These are phyloP conservation scores for Glycine latifolia DNA, from an alignment of 306 rosid genomes.

Conservation along the genomic window DNA sequence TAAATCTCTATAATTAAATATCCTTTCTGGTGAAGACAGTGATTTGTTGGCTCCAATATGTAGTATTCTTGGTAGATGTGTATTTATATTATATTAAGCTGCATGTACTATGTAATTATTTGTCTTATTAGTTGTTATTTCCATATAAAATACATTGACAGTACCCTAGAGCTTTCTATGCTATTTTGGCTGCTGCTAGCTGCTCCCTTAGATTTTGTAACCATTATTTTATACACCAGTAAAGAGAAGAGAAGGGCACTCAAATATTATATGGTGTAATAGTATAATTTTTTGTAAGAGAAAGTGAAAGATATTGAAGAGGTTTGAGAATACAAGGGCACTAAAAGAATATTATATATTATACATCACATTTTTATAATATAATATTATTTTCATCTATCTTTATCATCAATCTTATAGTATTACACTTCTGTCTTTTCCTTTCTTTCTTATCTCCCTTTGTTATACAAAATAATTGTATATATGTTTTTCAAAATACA, in stretches of 20 bases:
- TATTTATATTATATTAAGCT: not conserved
- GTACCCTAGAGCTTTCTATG: constrained; percentile 49
- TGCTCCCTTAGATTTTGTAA: constrained; percentile 36
- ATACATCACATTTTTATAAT: not conserved
- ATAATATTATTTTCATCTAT: not conserved
- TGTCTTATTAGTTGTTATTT: not conserved
- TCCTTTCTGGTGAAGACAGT: not conserved
- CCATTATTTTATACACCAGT: constrained; percentile 21
- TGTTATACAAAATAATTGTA: too few relatives aligned
- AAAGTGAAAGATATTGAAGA: not conserved
- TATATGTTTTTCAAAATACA: not conserved
- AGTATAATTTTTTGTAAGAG: not conserved
- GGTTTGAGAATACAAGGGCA: not conserved
- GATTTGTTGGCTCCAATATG: not conserved
- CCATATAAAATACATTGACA: not conserved
- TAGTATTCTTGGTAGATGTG: not conserved
- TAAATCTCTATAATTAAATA: not conserved
- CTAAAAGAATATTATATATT: not conserved
- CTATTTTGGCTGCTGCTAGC: not conserved
- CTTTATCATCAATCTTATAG: not conserved
- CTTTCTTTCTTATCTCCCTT: not conserved
- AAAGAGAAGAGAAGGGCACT: not conserved
- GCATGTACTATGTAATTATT: not conserved
- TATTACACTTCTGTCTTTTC: not conserved
- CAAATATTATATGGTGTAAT: not conserved